phyloP scores from a whole-genome alignment of 441 rosid genomes.

The Arabidopsis lyrata region DNA sequence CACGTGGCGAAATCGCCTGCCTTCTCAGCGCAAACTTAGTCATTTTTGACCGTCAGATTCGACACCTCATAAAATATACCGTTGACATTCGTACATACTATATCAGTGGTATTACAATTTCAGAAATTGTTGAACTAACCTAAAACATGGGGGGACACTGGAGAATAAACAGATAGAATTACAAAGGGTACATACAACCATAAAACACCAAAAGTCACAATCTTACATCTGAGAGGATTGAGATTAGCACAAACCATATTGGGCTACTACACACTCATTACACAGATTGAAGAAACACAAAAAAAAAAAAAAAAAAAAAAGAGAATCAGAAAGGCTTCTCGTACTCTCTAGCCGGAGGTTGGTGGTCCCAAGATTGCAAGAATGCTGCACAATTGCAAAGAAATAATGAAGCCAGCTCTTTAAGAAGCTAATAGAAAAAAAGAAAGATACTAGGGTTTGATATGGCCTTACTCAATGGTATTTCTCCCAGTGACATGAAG shows the following conservation, averaged over 20 bases:
- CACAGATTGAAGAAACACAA: background rate
- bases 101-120: background rate
- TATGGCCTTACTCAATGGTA: constrained; percentile 84
- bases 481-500: constrained; percentile 96
- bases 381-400: constrained; percentile 58
- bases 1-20: constrained; percentile 26
- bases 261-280: constrained; percentile 29
- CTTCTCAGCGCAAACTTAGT: background rate
- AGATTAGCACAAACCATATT: constrained; percentile 31
- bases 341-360: constrained; percentile 70
- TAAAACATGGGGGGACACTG: background rate
- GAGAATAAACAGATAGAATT: constrained; percentile 15
- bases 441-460: constrained; percentile 39
- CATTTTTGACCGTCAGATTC: constrained; percentile 11
- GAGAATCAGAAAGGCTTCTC: constrained; percentile 80
- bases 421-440: constrained; percentile 32
- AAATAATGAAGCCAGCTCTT: constrained; percentile 31
- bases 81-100: background rate
- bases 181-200: constrained; percentile 17
- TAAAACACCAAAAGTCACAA: constrained; percentile 13
- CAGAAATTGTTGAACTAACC: constrained; percentile 12
- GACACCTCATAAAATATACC: constrained; percentile 14
- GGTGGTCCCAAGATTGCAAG: constrained; percentile 91
- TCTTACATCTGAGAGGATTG: constrained; percentile 19
- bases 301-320: background rate